Evolutionary conservation across 2,329 filamentous ascomycete genomes (phyloP), one percentile per base, ranked within the genome.

Genomic region (Hypoxylon sp.): DNA sequence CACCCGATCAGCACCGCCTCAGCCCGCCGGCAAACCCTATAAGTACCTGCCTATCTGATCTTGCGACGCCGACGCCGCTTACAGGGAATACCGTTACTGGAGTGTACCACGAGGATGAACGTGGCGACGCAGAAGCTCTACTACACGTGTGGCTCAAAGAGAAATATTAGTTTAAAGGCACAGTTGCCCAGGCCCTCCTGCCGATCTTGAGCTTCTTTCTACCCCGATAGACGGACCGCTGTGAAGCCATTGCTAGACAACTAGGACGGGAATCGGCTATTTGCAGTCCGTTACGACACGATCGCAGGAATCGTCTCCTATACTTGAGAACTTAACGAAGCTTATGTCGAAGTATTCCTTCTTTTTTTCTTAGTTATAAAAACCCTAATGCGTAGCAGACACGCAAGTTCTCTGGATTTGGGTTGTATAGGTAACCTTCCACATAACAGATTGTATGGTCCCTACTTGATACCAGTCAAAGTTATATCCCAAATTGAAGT

Each of bases 11-110:
- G 37, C 37, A 41, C 37, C 37, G 37, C 37, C 37, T 19, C 37
- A 41, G n/a, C 2, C 15, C 37, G 34, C 15, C 32, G 15, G 15
- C 4, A 37, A 37, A 15, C 34, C 13, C n/a, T 15, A 20, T 22
- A 44, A 46, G 17, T 59, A 63, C 64, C 52, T 57, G 64, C 64
- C 64, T 66, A 66, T 58, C 60, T 49, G 56, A 56, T 56, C 37
- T 43, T 44, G 39, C 32, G 39, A 46, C 41, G 26, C 53, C 34
- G 28, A 4, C 30, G 32, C 41, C 34, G 15, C 47, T 51, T 51
- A 26, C 52, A 49, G 19, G 49, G 44, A 50, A 41, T 28, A 30
- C 22, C 22, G 34, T 8, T 48, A 48, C 26, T 28, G 22, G 22
- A 10, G 46, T 30, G 22, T 48, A 4, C 17, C 50, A 54, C 48